Evolutionary conservation across 1,284 basidiomycete species (phyloP), one percentile per base, ranked within the genome.

Genomic region (Austroboletus rostrupii): DNA sequence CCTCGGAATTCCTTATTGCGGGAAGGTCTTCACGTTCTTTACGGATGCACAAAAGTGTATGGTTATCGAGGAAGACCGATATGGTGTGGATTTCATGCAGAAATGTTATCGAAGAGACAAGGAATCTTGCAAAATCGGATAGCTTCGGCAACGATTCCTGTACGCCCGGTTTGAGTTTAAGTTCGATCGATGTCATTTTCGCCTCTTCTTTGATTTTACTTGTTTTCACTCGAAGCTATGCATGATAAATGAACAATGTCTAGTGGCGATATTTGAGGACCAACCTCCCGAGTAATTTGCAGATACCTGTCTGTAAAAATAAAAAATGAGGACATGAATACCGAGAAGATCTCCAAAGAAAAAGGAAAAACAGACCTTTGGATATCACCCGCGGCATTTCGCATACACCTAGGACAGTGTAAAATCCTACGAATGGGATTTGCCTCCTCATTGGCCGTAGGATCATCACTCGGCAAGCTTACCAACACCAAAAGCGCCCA

Each of bases 361-460:
- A 20, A 37, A 7, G 21, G 17, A 9, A 35, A 20, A 21, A 12
- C 20, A 48, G 35, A 84, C 85, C 79, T 62, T 90, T 91, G 6
- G 91, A 94, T 16, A 81, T 87, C 12, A 98, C 93, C 57, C 95
- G 87, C 0, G 96, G 96, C 56, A 90, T 85, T 54, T 98, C 92
- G 23, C 88, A 90, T 5, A 89, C 79, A 2, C 86, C 88, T 61
- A 91, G 6, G 23, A 26, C 23, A 26, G 9, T 26, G 23, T 26
- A 26, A 26, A 26, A 26, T 8, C 23, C 23, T 26, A 26, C 23
- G 6, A 87, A n/a, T 26, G 90, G 68, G 53, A 83, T 86, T 64
- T 90, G 90, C 65, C 90, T 90, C 0, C 87, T 85, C 86, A 36
- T n/a, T 3, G 4, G 3, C 8, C 11, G 37, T 2, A 26, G 23